phyloP scores from a whole-genome alignment of 192 early-diverging fungal species.

The Kappamyces sp. region DNA sequence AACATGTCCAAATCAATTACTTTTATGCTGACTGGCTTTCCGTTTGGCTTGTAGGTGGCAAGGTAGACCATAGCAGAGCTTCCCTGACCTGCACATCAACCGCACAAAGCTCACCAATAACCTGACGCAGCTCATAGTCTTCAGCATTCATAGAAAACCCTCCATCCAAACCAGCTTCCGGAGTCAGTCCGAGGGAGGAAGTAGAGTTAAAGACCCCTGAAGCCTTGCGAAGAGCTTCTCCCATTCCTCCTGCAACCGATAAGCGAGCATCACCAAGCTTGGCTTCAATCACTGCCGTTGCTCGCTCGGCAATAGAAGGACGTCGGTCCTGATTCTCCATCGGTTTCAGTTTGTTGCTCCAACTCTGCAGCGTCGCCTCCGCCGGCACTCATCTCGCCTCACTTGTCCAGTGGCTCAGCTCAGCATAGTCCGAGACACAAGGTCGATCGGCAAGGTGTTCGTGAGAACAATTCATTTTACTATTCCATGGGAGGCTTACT shows the following conservation, averaged over 20 bases:
- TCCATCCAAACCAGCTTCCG: conserved; percentile 8
- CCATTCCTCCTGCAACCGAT: background rate
- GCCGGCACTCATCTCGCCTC: no score
- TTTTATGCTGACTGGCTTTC: conserved; percentile 69
- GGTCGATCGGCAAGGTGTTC: no score
- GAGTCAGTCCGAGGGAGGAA: background rate
- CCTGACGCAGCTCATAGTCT: conserved; percentile 40
- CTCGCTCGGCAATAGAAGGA: conserved; percentile 10
- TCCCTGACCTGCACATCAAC: conserved; percentile 60
- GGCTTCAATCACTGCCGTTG: conserved; percentile 12
- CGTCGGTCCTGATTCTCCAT: background rate
- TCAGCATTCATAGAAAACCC: conserved; percentile 35
- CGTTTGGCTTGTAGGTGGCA: conserved; percentile 67
- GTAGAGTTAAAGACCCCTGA: background rate
- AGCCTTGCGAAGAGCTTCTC: background rate
- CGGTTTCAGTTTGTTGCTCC: no score
- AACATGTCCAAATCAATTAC: conserved; percentile 87
- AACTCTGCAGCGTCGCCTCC: no score
- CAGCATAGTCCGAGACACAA: no score
- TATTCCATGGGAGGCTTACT: background rate
- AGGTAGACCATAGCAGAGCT: conserved; percentile 80
- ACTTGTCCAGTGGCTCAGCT: no score
- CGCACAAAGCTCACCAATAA: conserved; percentile 28
- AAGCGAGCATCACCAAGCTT: background rate
- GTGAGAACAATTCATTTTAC: no score